A percentile compares a stretch with the other conserved stretches of the same genome.
phyloP scores from a whole-genome alignment of 148 eudicot species.

The Drosera capensis region DNA sequence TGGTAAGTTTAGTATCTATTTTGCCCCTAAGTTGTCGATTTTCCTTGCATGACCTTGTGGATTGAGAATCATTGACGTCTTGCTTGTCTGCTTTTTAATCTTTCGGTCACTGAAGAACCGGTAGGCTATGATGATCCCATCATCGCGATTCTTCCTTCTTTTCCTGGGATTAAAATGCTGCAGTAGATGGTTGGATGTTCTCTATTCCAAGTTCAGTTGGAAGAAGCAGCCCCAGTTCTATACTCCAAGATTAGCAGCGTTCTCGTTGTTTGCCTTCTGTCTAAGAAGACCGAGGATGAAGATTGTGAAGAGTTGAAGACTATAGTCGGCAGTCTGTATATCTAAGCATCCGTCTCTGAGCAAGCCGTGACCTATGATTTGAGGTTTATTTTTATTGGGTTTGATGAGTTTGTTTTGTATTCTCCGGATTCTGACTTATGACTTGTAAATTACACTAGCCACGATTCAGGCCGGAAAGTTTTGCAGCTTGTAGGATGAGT shows the following conservation, averaged over 20 bases:
- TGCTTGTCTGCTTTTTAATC: background rate
- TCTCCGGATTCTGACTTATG: too few relatives aligned
- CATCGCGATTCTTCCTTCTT: slow-evolving; percentile 71
- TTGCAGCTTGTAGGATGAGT: too few relatives aligned
- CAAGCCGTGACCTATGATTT: too few relatives aligned
- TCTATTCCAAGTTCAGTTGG: too few relatives aligned
- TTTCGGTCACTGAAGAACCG: slow-evolving; percentile 30
- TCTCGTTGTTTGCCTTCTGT: background rate
- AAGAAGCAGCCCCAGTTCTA: background rate
- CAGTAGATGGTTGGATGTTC: slow-evolving; percentile 2
- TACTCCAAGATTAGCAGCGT: background rate
- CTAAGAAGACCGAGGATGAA: background rate
- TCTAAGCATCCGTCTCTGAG: too few relatives aligned
- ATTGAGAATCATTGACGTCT: background rate
- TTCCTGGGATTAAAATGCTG: slow-evolving; percentile 70
- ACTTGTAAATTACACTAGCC: too few relatives aligned
- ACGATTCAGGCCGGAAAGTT: too few relatives aligned
- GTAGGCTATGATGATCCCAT: slow-evolving; percentile 82
- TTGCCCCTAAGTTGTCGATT: background rate
- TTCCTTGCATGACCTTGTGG: background rate
- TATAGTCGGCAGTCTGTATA: too few relatives aligned
- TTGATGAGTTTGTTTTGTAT: too few relatives aligned
- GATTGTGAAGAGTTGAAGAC: background rate
- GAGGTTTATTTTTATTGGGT: too few relatives aligned
- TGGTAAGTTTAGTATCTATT: slow-evolving; percentile 28